Percentiles rank a stretch among this genome's conserved stretches.
These are phyloP conservation scores for Oryza glumipatula DNA, from an alignment of 176 grass and related monocot species.

Conservation along the genomic window DNA sequence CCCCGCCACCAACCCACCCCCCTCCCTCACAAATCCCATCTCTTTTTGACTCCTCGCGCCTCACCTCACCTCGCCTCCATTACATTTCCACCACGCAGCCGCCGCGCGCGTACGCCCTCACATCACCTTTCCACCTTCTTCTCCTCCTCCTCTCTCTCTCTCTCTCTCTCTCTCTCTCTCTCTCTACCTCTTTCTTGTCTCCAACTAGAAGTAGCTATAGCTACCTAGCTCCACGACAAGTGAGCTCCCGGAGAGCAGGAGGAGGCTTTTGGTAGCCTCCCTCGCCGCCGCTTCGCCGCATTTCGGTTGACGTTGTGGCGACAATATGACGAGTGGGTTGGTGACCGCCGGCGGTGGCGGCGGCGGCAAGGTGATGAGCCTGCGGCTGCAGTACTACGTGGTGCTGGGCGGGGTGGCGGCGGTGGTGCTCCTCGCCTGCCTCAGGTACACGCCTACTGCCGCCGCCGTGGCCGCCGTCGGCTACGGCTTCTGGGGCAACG, in stretches of 20 bases:
- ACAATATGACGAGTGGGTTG: not conserved
- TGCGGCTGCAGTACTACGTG: constrained; percentile 52
- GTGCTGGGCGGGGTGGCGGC: constrained; percentile 33
- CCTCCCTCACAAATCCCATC: no score
- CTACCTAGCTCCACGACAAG: not conserved
- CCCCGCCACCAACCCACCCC: not conserved
- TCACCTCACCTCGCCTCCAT: not conserved
- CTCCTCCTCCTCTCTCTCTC: not conserved
- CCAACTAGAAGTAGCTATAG: not conserved
- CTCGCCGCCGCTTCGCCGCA: not conserved
- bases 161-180: not conserved
- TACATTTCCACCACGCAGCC: not conserved
- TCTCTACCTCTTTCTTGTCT: not conserved
- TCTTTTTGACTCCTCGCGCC: not conserved
- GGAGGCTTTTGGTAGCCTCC: not conserved
- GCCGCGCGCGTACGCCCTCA: not conserved
- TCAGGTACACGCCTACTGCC: constrained; percentile 43
- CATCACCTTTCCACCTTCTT: not conserved
- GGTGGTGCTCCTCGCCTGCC: constrained; percentile 26
- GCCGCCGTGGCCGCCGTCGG: constrained; percentile 30
- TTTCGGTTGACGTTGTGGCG: not conserved
- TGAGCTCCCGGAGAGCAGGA: not conserved
- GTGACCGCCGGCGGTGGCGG: not conserved
- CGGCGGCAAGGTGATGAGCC: constrained; percentile 32
- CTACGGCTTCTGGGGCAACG: constrained; percentile 18